A percentile compares a stretch with the other conserved stretches of the same genome.
Evolutionary conservation across 2,329 filamentous ascomycete genomes (phyloP).

Genomic region (Diaporthe sp.): DNA sequence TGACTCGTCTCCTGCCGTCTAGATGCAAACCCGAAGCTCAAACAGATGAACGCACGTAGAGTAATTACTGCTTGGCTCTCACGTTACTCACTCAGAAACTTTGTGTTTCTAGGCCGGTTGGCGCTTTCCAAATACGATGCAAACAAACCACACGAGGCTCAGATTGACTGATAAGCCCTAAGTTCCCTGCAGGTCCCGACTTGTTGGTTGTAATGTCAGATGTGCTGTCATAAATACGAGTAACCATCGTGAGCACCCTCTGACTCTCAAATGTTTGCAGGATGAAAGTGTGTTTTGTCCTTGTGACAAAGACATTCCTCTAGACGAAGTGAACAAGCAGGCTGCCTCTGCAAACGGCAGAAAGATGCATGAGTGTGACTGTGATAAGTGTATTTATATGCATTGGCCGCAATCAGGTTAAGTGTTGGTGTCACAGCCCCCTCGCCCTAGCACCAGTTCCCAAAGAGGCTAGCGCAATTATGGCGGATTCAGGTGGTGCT

Average conservation of each 20-base stretch:
- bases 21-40: not conserved
- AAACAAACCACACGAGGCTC: not conserved
- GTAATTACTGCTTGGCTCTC: not conserved
- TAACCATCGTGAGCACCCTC: not conserved
- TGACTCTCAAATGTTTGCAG: not conserved
- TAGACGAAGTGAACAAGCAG: not conserved
- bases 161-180: not conserved
- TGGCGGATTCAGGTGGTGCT: not conserved
- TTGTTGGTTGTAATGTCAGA: too few species aligned
- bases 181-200: too few species aligned
- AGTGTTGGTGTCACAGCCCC: not conserved
- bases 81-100: not conserved
- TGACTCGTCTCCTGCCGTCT: not conserved
- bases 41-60: not conserved
- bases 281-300: too few species aligned
- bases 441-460: not conserved
- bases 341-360: not conserved
- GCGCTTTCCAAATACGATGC: not conserved
- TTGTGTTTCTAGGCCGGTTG: not conserved
- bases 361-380: too few species aligned
- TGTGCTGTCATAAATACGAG: not conserved
- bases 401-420: not conserved
- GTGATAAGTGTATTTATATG: slow-evolving; percentile 5
- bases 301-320: too few species aligned
- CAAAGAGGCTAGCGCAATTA: not conserved